Conservation (phyloP, 2,329 filamentous ascomycete genomes). For the Calonectria leucothoes region DNA sequence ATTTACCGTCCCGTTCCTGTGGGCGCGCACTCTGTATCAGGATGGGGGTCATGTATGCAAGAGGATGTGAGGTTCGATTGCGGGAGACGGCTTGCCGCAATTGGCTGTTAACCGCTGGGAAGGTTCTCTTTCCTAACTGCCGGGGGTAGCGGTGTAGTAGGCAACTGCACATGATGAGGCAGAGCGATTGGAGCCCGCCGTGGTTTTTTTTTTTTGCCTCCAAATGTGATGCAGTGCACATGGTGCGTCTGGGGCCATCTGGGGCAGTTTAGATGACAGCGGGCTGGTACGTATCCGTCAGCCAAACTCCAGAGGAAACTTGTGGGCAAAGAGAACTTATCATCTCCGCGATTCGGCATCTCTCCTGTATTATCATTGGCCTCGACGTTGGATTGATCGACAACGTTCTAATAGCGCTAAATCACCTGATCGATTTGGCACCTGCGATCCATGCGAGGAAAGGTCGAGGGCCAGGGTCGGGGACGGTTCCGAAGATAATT, state of each 20-base stretch:
- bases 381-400: slow-evolving; percentile 22
- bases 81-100: neutral
- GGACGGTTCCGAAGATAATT: slow-evolving; percentile 40
- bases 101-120: neutral
- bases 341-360: neutral
- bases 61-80: neutral
- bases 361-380: slow-evolving; percentile 17
- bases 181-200: slow-evolving; percentile 16
- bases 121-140: slow-evolving; percentile 13
- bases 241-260: neutral
- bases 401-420: slow-evolving; percentile 32
- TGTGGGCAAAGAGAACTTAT: slow-evolving; percentile 15
- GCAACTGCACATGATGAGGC: slow-evolving; percentile 11
- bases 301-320: slow-evolving; percentile 4
- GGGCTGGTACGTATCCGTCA: neutral
- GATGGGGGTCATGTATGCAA: neutral
- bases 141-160: slow-evolving; percentile 24
- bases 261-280: slow-evolving; percentile 3
- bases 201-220: slow-evolving; percentile 11
- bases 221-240: slow-evolving; percentile 18
- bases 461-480: slow-evolving; percentile 43
- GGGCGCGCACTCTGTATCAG: neutral
- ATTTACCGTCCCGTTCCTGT: neutral
- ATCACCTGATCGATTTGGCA: slow-evolving; percentile 43
- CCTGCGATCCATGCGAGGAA: slow-evolving; percentile 33